Evolutionary conservation across 805 yeast species (phyloP).

Genomic region (Lachancea fermentati): DNA sequence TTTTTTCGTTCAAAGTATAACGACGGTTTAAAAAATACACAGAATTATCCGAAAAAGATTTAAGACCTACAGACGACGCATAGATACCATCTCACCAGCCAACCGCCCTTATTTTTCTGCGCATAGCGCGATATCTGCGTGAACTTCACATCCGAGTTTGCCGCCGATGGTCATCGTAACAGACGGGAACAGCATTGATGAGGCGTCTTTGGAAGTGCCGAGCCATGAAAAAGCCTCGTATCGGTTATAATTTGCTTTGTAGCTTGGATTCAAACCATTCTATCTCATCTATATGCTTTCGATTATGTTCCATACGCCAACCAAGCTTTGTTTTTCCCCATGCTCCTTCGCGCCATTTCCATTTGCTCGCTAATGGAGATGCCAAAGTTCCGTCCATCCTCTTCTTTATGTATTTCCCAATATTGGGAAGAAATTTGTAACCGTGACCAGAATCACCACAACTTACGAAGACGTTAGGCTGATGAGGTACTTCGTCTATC

Average conservation of each 20-base stretch:
- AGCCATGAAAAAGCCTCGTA: no score
- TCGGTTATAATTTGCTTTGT: neutral
- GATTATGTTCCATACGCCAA: conserved; percentile 10
- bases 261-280: neutral
- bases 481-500: conserved; percentile 36
- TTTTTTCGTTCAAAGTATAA: no score
- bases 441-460: conserved; percentile 47
- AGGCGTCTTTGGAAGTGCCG: no score
- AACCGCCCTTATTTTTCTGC: no score
- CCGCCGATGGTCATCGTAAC: no score
- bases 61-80: no score
- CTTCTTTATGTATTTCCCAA: conserved; percentile 39
- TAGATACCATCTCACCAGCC: no score
- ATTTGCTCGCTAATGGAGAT: conserved; percentile 19
- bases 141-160: no score
- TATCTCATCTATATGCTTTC: conserved; percentile 3
- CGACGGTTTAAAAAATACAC: no score
- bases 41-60: no score
- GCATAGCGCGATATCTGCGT: no score
- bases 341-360: conserved; percentile 31
- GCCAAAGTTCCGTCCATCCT: conserved; percentile 30
- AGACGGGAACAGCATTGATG: no score
- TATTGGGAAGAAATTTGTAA: conserved; percentile 42
- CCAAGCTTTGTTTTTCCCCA: conserved; percentile 8
- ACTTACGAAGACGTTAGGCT: conserved; percentile 34